phyloP scores from a whole-genome alignment of 768 basidiomycete genomes.

The Hortiboletus campestris region DNA sequence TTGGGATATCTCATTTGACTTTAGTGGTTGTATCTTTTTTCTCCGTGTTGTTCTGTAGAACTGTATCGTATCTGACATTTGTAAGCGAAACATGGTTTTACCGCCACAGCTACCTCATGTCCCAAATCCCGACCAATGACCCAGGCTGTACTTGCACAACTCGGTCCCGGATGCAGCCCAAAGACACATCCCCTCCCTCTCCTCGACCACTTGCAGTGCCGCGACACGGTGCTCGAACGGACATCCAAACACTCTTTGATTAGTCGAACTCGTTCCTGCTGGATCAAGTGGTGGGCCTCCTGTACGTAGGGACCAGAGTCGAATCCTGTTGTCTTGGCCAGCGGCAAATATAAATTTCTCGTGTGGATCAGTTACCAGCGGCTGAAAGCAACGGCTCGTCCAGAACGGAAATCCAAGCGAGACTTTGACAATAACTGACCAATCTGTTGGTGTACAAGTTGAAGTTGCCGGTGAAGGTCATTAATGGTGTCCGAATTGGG shows the following conservation, averaged over 20 bases:
- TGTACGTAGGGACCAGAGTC: conserved; percentile 65
- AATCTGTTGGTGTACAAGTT: conserved; percentile 51
- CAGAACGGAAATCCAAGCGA: neutral
- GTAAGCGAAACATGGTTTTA: neutral
- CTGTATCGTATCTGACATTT: conserved; percentile 4
- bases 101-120: neutral
- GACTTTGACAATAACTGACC: conserved; percentile 37
- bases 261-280: neutral
- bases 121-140: conserved; percentile 31
- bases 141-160: conserved; percentile 50
- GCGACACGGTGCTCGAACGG: conserved; percentile 39
- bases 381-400: conserved; percentile 40
- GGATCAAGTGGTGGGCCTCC: conserved; percentile 38
- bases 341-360: conserved; percentile 66
- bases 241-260: conserved; percentile 33
- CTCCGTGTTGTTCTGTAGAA: conserved; percentile 10
- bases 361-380: conserved; percentile 54
- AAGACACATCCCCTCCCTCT: conserved; percentile 41
- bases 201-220: conserved; percentile 50
- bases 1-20: neutral
- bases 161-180: conserved; percentile 51
- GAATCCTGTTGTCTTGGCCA: conserved; percentile 61
- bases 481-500: conserved; percentile 41
- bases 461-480: conserved; percentile 53
- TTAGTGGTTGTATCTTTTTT: neutral